Evolutionary conservation across 2,329 filamentous ascomycete genomes (phyloP).

Genomic region (Metarhizium album): DNA sequence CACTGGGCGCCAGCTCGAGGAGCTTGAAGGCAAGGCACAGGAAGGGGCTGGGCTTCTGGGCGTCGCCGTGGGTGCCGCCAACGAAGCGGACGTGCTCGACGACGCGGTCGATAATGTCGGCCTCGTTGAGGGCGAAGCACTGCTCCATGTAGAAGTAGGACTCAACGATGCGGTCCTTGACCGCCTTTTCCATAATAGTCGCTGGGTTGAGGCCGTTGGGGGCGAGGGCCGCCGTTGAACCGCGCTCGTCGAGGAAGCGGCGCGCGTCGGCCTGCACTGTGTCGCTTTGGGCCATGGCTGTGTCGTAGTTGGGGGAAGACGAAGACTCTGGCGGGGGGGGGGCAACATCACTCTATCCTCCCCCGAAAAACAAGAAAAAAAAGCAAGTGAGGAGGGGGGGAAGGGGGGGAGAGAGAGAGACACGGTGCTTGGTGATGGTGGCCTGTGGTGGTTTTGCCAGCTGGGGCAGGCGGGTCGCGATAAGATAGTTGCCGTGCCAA

Average conservation of each 20-base stretch:
- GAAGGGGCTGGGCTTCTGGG: constrained; percentile 84
- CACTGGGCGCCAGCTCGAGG: constrained; percentile 72
- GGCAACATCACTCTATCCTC: no score
- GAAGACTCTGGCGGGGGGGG: no score
- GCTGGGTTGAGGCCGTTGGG: constrained; percentile 85
- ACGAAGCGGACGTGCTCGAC: constrained; percentile 72
- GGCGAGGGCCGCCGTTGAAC: constrained; percentile 63
- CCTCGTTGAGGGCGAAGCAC: constrained; percentile 87
- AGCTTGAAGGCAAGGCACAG: constrained; percentile 92
- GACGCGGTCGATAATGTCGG: constrained; percentile 76
- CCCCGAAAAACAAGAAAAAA: no score
- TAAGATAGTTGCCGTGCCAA: constrained; percentile 37
- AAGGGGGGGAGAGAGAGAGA: no score
- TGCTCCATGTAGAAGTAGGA: constrained; percentile 98
- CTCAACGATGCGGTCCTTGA: constrained; percentile 89
- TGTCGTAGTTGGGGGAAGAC: no score
- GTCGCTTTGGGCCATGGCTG: constrained; percentile 27
- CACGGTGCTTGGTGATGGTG: constrained; percentile 1
- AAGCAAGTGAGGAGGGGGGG: constrained; percentile 6
- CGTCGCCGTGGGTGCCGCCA: constrained; percentile 75
- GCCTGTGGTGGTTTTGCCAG: constrained; percentile 8
- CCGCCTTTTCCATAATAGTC: constrained; percentile 91
- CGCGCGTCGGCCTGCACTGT: constrained; percentile 70
- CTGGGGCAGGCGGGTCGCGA: constrained; percentile 10
- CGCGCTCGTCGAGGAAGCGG: constrained; percentile 81